These are phyloP conservation scores for Puccinia hordei DNA, from an alignment of 1,284 basidiomycete genomes.

Conservation along the genomic window DNA sequence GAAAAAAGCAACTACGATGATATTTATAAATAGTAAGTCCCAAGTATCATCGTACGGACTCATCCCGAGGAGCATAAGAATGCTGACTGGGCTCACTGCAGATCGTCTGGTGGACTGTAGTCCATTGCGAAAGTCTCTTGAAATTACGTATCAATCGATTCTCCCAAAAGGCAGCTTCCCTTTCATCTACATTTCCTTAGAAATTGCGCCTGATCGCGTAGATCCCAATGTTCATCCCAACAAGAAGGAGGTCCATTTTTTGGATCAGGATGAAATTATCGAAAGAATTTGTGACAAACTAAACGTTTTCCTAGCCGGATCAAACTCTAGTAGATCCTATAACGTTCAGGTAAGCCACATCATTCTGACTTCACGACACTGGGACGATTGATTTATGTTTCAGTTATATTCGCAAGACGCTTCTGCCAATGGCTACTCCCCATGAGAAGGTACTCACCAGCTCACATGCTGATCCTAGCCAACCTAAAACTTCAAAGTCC, in stretches of 20 bases:
- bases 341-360: slow-evolving; percentile 71
- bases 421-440: slow-evolving; percentile 19
- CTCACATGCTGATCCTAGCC: slow-evolving; percentile 8
- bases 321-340: slow-evolving; percentile 71
- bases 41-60: background rate
- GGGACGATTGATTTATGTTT: too few relatives aligned
- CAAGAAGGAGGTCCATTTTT: slow-evolving; percentile 86
- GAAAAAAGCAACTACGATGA: slow-evolving; percentile 75
- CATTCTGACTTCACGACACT: too few relatives aligned
- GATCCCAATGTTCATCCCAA: slow-evolving; percentile 99
- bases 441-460: slow-evolving; percentile 5
- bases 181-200: slow-evolving; percentile 86
- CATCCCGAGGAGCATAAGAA: background rate
- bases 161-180: slow-evolving; percentile 88
- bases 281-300: slow-evolving; percentile 76
- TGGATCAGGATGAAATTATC: slow-evolving; percentile 86
- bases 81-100: slow-evolving; percentile 59
- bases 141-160: slow-evolving; percentile 78
- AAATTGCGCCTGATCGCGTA: slow-evolving; percentile 81
- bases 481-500: slow-evolving; percentile 44
- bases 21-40: slow-evolving; percentile 93
- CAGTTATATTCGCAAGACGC: background rate
- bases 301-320: slow-evolving; percentile 69
- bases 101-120: slow-evolving; percentile 91
- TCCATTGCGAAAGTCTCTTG: slow-evolving; percentile 81